Evolutionary conservation across 78 protist genomes (phyloP).

Genomic region (Emiliania huxleyi): DNA sequence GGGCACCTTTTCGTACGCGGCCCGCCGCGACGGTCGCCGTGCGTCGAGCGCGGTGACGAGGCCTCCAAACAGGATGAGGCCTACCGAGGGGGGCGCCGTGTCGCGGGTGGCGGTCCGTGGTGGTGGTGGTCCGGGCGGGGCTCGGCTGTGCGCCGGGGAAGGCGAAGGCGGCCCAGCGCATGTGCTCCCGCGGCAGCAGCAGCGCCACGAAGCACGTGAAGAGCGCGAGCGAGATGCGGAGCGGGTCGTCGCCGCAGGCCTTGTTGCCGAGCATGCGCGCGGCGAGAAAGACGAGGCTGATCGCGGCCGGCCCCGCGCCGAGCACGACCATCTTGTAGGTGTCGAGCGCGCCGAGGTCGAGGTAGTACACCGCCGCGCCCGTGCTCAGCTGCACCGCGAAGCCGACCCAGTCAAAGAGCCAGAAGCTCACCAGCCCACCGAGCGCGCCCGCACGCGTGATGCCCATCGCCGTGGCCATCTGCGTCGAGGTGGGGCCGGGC

Average conservation of each 20-base stretch:
- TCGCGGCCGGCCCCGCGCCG: neutral
- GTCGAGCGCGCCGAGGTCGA: neutral
- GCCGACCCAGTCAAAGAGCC: neutral
- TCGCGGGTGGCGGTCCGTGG: no score
- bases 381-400: neutral
- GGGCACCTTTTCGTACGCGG: neutral
- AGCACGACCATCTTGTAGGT: neutral
- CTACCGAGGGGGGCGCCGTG: no score
- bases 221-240: neutral
- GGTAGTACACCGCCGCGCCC: neutral
- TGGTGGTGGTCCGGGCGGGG: no score
- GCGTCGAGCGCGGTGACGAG: neutral
- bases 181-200: neutral
- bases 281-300: neutral
- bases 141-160: neutral
- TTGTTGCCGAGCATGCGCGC: neutral
- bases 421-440: neutral
- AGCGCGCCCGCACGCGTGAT: neutral
- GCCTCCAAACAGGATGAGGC: neutral
- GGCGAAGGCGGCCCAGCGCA: neutral
- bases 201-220: neutral
- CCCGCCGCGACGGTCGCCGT: neutral
- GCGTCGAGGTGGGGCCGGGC: conserved; percentile 26
- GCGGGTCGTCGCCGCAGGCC: neutral
- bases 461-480: conserved; percentile 3